A percentile compares a stretch with the other conserved stretches of the same genome.
Conservation (phyloP, 2,329 filamentous ascomycete species). For the Fonsecaea monophora region DNA sequence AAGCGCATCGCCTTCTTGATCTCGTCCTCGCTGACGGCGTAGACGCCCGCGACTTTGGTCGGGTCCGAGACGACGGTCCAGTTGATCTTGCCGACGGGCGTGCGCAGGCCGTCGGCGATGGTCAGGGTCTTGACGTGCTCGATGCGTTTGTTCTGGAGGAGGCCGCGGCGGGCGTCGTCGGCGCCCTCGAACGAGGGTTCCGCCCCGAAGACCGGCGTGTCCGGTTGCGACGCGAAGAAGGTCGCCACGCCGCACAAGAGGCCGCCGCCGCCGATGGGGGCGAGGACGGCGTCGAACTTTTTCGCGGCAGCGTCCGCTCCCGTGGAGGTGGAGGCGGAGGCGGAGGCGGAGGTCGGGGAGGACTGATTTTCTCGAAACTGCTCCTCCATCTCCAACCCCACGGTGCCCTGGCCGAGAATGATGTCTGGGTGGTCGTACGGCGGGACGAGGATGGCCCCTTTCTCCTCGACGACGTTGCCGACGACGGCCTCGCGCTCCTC, state of each 20-base stretch:
- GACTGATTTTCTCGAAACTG: constrained; percentile 63
- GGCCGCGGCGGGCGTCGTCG: constrained; percentile 78
- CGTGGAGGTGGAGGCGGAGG: constrained; percentile 51
- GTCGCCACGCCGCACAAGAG: constrained; percentile 84
- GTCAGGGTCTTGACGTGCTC: constrained; percentile 75
- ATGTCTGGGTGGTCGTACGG: constrained; percentile 94
- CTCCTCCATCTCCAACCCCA: constrained; percentile 78
- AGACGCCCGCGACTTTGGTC: constrained; percentile 72
- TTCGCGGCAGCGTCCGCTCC: constrained; percentile 28
- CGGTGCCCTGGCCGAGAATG: constrained; percentile 90
- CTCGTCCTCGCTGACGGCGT: constrained; percentile 78
- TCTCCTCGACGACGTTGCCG: constrained; percentile 70
- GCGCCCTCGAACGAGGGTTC: constrained; percentile 84
- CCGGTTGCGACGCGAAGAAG: constrained; percentile 66
- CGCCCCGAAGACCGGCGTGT: constrained; percentile 78
- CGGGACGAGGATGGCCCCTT: constrained; percentile 79
- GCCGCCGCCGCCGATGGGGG: constrained; percentile 86
- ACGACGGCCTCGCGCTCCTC: constrained; percentile 81
- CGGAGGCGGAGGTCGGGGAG: too few species aligned
- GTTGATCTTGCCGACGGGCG: constrained; percentile 76
- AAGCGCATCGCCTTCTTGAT: constrained; percentile 78
- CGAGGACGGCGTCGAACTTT: constrained; percentile 72
- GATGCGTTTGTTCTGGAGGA: constrained; percentile 68
- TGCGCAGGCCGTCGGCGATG: constrained; percentile 86
- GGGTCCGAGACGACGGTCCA: constrained; percentile 78